Evolutionary conservation across 75 land plant species (phyloP), one percentile per base, ranked within the genome.

Genomic region (Pinus tabuliformis): DNA sequence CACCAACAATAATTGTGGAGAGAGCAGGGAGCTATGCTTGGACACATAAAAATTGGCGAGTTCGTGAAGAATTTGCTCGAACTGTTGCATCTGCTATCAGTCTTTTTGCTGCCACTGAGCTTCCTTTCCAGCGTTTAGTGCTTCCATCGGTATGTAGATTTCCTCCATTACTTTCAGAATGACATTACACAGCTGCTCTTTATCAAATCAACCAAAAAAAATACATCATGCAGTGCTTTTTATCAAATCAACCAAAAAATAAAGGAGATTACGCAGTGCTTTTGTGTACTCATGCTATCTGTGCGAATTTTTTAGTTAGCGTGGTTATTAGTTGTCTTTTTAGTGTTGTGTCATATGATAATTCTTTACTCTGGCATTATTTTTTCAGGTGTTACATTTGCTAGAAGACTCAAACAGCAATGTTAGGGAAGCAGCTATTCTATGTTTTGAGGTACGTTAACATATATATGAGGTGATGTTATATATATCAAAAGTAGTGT

Each of bases 41-140:
- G 99, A 76, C 84, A 28, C 98, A 97, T 78, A 95, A 82, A 57
- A 97, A 89, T 70, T 95, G 98, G 98, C 84, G 96, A 78, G 94
- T 97, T 5, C 86, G 99, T 24, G 99, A 97, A 84, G 99, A 97
- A 83, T 97, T 97, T 87, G 98, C 92, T 6, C 91, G 99, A 26
- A 97, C 98, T 39, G 98, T 91, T 15, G 82, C 99, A 57, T 86
- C 92, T 57, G 96, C 99, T 22, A 86, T 93, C 73, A 80, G 92
- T 70, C 88, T 97, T 60, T 97, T 97, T 86, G 88, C 90, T 76
- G 82, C 99, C 39, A 90, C 94, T 20, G 99, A 95, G 88, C 91
- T 95, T 73, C 79, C 98, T 57, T 91, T 97, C 77, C 95, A 89
- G 78, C 88, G 99, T 5, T 83, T 88, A 76, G 74, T 97, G 28